These are phyloP conservation scores for Fusarium nematophilum DNA, from an alignment of 2,329 filamentous ascomycete genomes.

Conservation along the genomic window DNA sequence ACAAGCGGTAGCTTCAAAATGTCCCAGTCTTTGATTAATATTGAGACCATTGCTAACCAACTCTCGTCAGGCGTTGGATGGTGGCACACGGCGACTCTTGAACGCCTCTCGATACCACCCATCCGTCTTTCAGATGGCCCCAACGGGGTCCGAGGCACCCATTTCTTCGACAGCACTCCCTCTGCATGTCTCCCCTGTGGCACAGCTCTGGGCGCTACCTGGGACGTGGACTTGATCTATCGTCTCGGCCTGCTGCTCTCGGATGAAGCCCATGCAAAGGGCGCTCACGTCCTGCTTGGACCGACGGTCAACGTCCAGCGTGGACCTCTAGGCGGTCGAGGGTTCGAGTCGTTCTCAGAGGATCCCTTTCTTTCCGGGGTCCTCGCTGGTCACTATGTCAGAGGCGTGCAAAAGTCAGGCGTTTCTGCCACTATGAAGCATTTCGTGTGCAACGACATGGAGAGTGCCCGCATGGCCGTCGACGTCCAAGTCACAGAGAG, in stretches of 20 bases:
- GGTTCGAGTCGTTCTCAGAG: slow-evolving; percentile 57
- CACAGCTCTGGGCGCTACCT: slow-evolving; percentile 27
- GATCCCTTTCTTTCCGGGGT: slow-evolving; percentile 57
- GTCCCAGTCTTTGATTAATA: not conserved
- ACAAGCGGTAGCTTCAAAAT: slow-evolving; percentile 13
- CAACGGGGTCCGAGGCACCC: slow-evolving; percentile 36
- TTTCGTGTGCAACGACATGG: slow-evolving; percentile 31
- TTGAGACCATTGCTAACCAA: not conserved
- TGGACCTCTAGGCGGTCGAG: slow-evolving; percentile 55
- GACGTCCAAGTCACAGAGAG: slow-evolving; percentile 8
- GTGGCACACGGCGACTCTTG: slow-evolving; percentile 34
- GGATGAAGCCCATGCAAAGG: slow-evolving; percentile 60
- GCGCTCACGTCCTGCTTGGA: slow-evolving; percentile 77
- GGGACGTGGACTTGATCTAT: slow-evolving; percentile 22
- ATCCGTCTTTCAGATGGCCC: slow-evolving; percentile 34
- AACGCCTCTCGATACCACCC: slow-evolving; percentile 25
- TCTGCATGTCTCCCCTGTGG: slow-evolving; percentile 37
- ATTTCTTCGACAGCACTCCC: slow-evolving; percentile 39
- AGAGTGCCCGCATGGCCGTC: slow-evolving; percentile 22
- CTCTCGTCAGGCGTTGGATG: slow-evolving; percentile 19
- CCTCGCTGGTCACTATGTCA: slow-evolving; percentile 53
- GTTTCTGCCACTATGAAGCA: slow-evolving; percentile 28
- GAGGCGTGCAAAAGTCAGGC: slow-evolving; percentile 35
- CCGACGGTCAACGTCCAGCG: slow-evolving; percentile 64
- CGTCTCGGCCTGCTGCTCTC: slow-evolving; percentile 22